Evolutionary conservation across 305 asterid species (phyloP), one percentile per base, ranked within the genome.

Genomic region (Fraxinus baroniana): DNA sequence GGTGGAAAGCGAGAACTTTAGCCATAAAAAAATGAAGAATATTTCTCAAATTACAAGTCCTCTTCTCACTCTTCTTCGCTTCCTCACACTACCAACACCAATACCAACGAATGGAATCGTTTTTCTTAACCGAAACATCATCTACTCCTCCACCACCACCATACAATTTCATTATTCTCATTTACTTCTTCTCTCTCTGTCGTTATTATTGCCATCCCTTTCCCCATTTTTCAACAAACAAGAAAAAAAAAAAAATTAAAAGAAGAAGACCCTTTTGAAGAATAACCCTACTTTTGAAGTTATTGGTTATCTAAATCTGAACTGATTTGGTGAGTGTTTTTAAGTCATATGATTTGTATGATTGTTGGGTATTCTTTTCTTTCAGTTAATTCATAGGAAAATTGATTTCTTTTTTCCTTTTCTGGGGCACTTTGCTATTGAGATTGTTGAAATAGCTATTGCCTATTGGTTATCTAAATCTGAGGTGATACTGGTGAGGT

Each of bases 61-160:
- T 73, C 76, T 55, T 52, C 74, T 62, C 41, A 15, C 83, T 84
- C 86, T 78, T 84, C 80, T 80, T 79, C 68, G 79, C 73, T 81
- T 68, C 79, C 84, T 77, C 79, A 73, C 91, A 87, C 87, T 22
- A 77, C 78, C 79, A 74, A 76, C 88, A 85, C 87, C 90, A 90
- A 79, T 81, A 84, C 88, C 89, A 87, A 84, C 87, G 84, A 89
- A 90, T 88, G 93, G 94, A 90, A 83, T 91, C 94, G 81, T 83
- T 85, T 80, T 80, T 71, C 89, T 88, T 88, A 81, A 90, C 91
- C 88, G 39, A 85, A 87, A 84, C 89, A 83, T 86, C 90, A 88
- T 88, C 89, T 74, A 83, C 86, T 46, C 79, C 88, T 87, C 82
- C 62, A 82, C 92, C 87, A 81, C 84, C 85, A 87, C 85, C 86